Conservation (phyloP, 2,329 filamentous ascomycete genomes). For the Aureobasidium sp. region DNA sequence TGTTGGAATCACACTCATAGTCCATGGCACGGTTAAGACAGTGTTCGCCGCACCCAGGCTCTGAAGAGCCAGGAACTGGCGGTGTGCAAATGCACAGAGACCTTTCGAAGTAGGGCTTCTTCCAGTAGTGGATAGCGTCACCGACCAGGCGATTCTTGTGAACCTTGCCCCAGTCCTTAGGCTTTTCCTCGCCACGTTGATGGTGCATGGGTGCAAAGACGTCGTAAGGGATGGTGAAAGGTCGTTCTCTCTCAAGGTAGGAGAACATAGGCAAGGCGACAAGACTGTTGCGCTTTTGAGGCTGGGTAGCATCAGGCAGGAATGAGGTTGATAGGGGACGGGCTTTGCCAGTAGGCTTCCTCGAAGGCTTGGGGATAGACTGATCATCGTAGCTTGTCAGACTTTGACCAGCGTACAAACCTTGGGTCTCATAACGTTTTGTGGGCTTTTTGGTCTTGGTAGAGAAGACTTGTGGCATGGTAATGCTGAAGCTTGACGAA, state of each 20-base stretch:
- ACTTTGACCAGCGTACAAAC: slow-evolving; percentile 79
- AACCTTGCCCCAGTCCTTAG: slow-evolving; percentile 85
- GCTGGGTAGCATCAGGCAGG: slow-evolving; percentile 21
- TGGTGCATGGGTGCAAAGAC: slow-evolving; percentile 75
- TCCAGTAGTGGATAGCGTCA: slow-evolving; percentile 31
- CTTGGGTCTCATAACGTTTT: slow-evolving; percentile 76
- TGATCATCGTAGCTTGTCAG: slow-evolving; percentile 18
- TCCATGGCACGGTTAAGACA: slow-evolving; percentile 96
- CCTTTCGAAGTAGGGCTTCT: slow-evolving; percentile 23
- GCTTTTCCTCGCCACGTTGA: slow-evolving; percentile 72
- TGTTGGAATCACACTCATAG: slow-evolving; percentile 88
- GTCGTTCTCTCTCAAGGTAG: slow-evolving; percentile 54
- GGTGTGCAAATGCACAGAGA: slow-evolving; percentile 62
- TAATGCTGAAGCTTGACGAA: slow-evolving; percentile 12
- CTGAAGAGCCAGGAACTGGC: slow-evolving; percentile 31
- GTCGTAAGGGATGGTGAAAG: slow-evolving; percentile 86
- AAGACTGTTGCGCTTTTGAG: slow-evolving; percentile 54
- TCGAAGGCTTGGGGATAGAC: not conserved
- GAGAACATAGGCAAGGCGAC: slow-evolving; percentile 31
- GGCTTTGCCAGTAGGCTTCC: not conserved
- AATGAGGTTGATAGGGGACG: slow-evolving; percentile 5
- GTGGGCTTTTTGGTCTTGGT: slow-evolving; percentile 34
- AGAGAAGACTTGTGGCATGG: slow-evolving; percentile 2
- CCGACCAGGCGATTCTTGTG: slow-evolving; percentile 79
- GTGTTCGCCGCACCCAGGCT: slow-evolving; percentile 76